These are phyloP conservation scores for Monosporascus cannonballus DNA, from an alignment of 2,329 filamentous ascomycete genomes.

Conservation along the genomic window DNA sequence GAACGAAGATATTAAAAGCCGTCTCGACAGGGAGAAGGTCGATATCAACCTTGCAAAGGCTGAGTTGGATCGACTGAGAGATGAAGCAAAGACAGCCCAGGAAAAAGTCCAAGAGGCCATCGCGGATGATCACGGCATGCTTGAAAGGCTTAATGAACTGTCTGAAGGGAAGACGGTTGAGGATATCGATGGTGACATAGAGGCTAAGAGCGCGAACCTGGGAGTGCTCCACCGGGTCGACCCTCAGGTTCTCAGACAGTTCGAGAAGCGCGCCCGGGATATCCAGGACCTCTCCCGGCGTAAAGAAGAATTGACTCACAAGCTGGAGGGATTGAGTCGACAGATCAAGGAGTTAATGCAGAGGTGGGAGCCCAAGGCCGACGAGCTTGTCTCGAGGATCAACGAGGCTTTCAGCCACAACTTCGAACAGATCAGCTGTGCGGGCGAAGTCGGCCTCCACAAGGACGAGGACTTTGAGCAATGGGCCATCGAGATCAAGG, in stretches of 20 bases:
- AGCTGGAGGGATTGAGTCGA: slow-evolving; percentile 47
- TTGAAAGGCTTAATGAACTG: slow-evolving; percentile 37
- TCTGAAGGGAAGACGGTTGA: slow-evolving; percentile 48
- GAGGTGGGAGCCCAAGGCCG: slow-evolving; percentile 79
- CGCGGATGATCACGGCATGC: slow-evolving; percentile 30
- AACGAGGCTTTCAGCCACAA: slow-evolving; percentile 89
- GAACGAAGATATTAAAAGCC: slow-evolving; percentile 52
- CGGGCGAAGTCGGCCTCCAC: slow-evolving; percentile 80
- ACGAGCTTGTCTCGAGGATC: slow-evolving; percentile 71
- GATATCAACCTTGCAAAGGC: slow-evolving; percentile 33
- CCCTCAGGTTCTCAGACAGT: slow-evolving; percentile 69
- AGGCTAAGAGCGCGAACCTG: slow-evolving; percentile 66
- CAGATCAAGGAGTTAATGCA: slow-evolving; percentile 61
- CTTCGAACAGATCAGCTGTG: slow-evolving; percentile 89
- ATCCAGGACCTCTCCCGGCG: slow-evolving; percentile 59
- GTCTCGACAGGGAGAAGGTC: slow-evolving; percentile 40
- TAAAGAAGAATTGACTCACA: slow-evolving; percentile 48
- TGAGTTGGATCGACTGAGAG: slow-evolving; percentile 30
- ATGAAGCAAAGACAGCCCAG: slow-evolving; percentile 29
- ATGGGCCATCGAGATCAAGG: slow-evolving; percentile 90
- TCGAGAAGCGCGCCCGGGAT: slow-evolving; percentile 62
- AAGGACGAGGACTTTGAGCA: slow-evolving; percentile 91
- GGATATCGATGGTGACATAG: slow-evolving; percentile 66
- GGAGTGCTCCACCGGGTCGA: slow-evolving; percentile 77
- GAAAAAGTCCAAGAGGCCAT: slow-evolving; percentile 34